Evolutionary conservation across 2,329 filamentous ascomycete species (phyloP), one percentile per base, ranked within the genome.

Genomic region (Claviceps maximensis): DNA sequence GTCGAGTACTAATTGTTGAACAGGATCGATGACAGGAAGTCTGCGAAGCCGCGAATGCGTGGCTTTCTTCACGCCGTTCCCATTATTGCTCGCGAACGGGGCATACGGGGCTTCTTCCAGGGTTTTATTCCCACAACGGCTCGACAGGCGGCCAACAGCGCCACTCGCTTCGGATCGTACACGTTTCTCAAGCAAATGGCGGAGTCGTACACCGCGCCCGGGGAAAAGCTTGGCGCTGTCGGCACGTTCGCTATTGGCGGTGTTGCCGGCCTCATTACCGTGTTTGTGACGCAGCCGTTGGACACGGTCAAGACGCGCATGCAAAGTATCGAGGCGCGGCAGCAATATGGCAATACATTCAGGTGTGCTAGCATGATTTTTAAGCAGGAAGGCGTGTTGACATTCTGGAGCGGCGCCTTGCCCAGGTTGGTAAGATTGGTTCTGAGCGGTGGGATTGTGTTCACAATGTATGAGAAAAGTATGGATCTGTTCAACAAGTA

Each of bases 271-370:
- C 71, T 94, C 5, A 89, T 97, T 57, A 98, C 93, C 1, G 93
- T 98, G 53, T 90, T 81, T 55, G 82, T 80, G 31, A 84, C 81
- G 51, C 80, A 84, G 65, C 81, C 80, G 21, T 73, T 98, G 45
- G 93, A 98, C 68, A 97, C 91, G 0, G 79, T 98, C 67, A 98
- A 98, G 79, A 98, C 93, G 59, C 72, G 89, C 57, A 98, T 98
- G 93, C 93, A 98, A 78, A 95, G 89, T 59, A 84, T 96, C 56
- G 89, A 96, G 68, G 88, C 91, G 36, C 80, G 79, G 57, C 74
- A 71, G 45, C 71, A 84, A 56, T 98, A 98, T 65, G 89, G 86
- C 65, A 96, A 95, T 70, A 93, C 85, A 61, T 78, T 95, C 59
- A 79, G 83, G 48, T 98, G 93, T 67, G 90, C 86, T 0, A 76